Percentiles rank a stretch among this genome's conserved stretches.
These are phyloP conservation scores for Colletotrichum destructivum DNA, from an alignment of 2,329 filamentous ascomycete genomes.

Conservation along the genomic window DNA sequence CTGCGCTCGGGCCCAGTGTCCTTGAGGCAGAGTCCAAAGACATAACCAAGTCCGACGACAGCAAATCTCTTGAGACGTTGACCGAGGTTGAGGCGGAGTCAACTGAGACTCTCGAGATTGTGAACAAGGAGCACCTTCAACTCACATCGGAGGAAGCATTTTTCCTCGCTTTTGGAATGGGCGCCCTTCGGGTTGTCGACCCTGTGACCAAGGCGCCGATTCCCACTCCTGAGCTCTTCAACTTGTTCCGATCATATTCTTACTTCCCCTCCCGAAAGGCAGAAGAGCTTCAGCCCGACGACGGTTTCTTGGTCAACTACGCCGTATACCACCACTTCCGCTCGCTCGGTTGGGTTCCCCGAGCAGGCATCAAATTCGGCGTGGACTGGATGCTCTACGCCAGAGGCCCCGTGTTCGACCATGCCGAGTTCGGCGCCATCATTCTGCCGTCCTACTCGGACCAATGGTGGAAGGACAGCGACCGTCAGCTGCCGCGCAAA, in stretches of 20 bases:
- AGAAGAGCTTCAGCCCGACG: constrained; percentile 76
- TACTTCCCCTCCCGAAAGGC: constrained; percentile 73
- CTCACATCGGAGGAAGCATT: constrained; percentile 92
- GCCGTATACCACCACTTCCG: constrained; percentile 96
- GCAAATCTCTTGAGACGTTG: not conserved
- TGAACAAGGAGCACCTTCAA: constrained; percentile 87
- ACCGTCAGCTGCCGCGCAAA: constrained; percentile 63
- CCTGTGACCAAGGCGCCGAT: constrained; percentile 61
- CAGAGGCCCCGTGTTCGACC: constrained; percentile 92
- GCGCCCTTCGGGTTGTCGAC: constrained; percentile 76
- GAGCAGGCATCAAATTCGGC: constrained; percentile 93
- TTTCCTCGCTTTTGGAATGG: constrained; percentile 87
- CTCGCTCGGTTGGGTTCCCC: constrained; percentile 93
- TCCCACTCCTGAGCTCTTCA: constrained; percentile 71
- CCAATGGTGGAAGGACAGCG: constrained; percentile 76
- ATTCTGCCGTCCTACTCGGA: constrained; percentile 88
- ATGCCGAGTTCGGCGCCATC: constrained; percentile 92
- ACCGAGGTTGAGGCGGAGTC: not conserved
- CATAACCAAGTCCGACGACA: not conserved
- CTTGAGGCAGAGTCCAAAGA: constrained; percentile 22
- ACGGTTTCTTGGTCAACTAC: constrained; percentile 89
- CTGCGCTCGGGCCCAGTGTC: constrained; percentile 20
- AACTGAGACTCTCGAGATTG: constrained; percentile 50
- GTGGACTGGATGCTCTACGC: constrained; percentile 96
- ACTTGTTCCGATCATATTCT: constrained; percentile 78